phyloP scores from a whole-genome alignment of 164 flowering plant species.

The Brasenia schreberi region DNA sequence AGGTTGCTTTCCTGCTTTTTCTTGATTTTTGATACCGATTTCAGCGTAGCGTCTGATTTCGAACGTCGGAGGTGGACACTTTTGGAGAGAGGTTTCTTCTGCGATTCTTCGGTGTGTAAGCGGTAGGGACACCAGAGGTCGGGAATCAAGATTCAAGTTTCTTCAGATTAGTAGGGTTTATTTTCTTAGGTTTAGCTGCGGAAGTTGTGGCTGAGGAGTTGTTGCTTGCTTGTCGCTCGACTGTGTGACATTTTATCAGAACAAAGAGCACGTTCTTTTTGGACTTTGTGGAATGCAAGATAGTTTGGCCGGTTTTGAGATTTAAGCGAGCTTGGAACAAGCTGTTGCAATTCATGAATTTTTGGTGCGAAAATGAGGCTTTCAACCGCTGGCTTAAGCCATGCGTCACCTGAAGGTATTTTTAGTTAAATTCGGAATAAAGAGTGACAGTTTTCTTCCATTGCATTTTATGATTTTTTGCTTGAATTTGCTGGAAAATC shows the following conservation, averaged over 20 bases:
- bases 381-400: slow-evolving; percentile 31
- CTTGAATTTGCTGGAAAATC: neutral
- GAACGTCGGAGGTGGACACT: neutral
- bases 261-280: neutral
- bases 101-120: neutral
- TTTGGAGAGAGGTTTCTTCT: neutral
- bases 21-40: neutral
- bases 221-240: neutral
- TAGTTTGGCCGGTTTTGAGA: neutral
- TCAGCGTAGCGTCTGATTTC: neutral
- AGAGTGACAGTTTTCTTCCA: neutral
- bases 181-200: neutral
- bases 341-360: slow-evolving; percentile 4
- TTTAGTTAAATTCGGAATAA: neutral
- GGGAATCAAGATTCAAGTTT: neutral
- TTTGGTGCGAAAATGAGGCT: slow-evolving; percentile 13
- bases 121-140: neutral
- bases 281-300: neutral
- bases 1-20: neutral
- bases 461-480: neutral
- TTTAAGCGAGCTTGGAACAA: neutral
- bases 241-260: neutral
- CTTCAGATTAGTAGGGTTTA: neutral
- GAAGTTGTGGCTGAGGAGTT: neutral
- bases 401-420: slow-evolving; percentile 51